A percentile compares a stretch with the other conserved stretches of the same genome.
Conservation (phyloP, 768 basidiomycete genomes). For the Boletellus ananas region DNA sequence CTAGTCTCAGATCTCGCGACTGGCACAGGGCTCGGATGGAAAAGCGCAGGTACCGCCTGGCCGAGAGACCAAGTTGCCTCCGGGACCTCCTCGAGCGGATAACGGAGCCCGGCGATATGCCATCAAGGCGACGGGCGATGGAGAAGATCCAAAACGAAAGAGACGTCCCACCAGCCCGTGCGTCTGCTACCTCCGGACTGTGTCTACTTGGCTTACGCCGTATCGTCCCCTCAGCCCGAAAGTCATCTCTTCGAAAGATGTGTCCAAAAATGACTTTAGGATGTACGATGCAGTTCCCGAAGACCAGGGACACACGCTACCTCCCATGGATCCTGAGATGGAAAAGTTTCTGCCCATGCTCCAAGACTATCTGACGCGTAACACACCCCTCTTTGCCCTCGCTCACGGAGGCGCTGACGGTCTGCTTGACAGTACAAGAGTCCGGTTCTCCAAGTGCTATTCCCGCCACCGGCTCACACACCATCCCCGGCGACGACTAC, state of each 20-base stretch:
- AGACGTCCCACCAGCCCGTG: slow-evolving; percentile 44
- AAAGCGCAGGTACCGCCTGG: slow-evolving; percentile 14
- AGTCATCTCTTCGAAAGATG: slow-evolving; percentile 50
- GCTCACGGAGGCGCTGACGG: not conserved
- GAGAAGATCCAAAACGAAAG: slow-evolving; percentile 6
- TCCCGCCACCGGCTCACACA: not conserved
- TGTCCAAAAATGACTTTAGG: slow-evolving; percentile 46
- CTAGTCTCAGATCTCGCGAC: slow-evolving; percentile 55
- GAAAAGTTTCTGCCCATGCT: slow-evolving; percentile 76
- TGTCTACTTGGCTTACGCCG: not conserved
- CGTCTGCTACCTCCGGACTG: slow-evolving; percentile 8
- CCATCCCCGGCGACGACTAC: slow-evolving; percentile 49
- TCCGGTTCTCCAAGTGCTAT: slow-evolving; percentile 10
- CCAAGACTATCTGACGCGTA: slow-evolving; percentile 68
- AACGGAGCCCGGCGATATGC: slow-evolving; percentile 48
- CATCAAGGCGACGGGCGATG: slow-evolving; percentile 30
- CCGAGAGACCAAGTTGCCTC: slow-evolving; percentile 9
- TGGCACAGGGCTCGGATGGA: slow-evolving; percentile 39
- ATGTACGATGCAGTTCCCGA: slow-evolving; percentile 71
- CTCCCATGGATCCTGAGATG: slow-evolving; percentile 54
- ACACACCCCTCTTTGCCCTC: slow-evolving; percentile 15
- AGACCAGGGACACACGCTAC: slow-evolving; percentile 26
- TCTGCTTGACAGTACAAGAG: slow-evolving; percentile 23
- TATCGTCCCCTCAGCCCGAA: slow-evolving; percentile 44
- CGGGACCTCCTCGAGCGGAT: slow-evolving; percentile 30